phyloP scores from a whole-genome alignment of 768 basidiomycete species.

The Termitomyces sp. region DNA sequence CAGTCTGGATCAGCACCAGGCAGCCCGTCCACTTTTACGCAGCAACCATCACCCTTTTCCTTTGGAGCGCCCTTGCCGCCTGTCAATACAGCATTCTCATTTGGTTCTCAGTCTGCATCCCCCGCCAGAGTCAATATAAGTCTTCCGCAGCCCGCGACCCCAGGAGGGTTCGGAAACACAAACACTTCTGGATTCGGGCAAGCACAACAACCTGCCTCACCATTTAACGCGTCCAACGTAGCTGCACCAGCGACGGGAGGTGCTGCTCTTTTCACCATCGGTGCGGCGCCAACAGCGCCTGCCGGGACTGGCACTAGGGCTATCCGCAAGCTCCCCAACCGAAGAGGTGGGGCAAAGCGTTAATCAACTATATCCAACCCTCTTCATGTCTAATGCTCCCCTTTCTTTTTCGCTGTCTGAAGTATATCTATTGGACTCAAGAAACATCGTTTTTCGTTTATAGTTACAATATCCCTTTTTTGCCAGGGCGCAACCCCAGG shows the following conservation, averaged over 20 bases:
- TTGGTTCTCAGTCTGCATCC: slow-evolving; percentile 56
- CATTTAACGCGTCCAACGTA: slow-evolving; percentile 37
- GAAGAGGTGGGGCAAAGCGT: slow-evolving; percentile 34
- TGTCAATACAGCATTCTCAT: slow-evolving; percentile 34
- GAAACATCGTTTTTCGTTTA: background rate
- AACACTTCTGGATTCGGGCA: slow-evolving; percentile 30
- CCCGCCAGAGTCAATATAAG: slow-evolving; percentile 37
- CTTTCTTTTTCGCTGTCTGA: background rate
- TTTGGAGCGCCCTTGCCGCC: slow-evolving; percentile 38
- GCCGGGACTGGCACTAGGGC: slow-evolving; percentile 29
- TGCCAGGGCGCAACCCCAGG: slow-evolving; percentile 4
- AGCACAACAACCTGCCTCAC: slow-evolving; percentile 31
- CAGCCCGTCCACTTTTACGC: slow-evolving; percentile 55
- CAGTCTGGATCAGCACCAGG: slow-evolving; percentile 42
- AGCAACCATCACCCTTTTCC: slow-evolving; percentile 39
- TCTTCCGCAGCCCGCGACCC: slow-evolving; percentile 30
- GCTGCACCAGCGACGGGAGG: slow-evolving; percentile 30
- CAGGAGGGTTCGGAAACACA: slow-evolving; percentile 35
- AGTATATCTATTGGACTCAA: background rate
- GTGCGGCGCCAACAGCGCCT: slow-evolving; percentile 41
- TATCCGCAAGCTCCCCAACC: slow-evolving; percentile 53
- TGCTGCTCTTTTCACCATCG: slow-evolving; percentile 53
- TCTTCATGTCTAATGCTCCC: background rate
- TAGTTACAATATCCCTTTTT: background rate
- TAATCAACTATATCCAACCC: slow-evolving; percentile 8